These are phyloP conservation scores for Sabuloglossum arenarium DNA, from an alignment of 495 filamentous ascomycete genomes.

Conservation along the genomic window DNA sequence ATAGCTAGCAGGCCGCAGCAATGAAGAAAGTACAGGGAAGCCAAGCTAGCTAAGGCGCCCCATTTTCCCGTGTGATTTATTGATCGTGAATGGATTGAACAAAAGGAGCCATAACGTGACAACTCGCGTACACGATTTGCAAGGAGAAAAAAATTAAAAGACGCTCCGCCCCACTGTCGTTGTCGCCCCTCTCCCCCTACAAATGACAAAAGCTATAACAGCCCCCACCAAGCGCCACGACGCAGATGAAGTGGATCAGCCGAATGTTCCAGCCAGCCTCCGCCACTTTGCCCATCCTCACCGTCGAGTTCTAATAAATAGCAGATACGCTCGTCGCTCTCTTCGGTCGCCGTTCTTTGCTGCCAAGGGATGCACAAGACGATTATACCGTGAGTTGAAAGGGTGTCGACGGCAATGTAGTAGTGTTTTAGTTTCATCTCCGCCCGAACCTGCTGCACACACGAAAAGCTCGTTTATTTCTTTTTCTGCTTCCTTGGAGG, in stretches of 20 bases:
- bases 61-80: background rate
- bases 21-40: background rate
- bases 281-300: background rate
- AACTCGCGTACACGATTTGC: background rate
- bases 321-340: background rate
- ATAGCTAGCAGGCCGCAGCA: background rate
- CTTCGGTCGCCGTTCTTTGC: background rate
- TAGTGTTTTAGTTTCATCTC: conserved; percentile 41
- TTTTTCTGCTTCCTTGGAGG: conserved; percentile 83
- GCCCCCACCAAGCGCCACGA: conserved; percentile 1
- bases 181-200: background rate
- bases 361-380: background rate
- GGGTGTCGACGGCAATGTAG: conserved; percentile 3
- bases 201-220: conserved; percentile 1
- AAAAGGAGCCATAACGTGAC: conserved; percentile 2
- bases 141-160: background rate
- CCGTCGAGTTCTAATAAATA: conserved; percentile 2
- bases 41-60: background rate
- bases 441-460: conserved; percentile 91
- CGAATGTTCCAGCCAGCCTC: background rate
- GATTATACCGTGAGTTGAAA: conserved; percentile 1
- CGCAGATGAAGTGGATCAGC: conserved; percentile 1
- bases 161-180: background rate
- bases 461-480: conserved; percentile 57
- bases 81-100: conserved; percentile 3